phyloP scores from a whole-genome alignment of 495 filamentous ascomycete genomes.

The Darksidea phi region DNA sequence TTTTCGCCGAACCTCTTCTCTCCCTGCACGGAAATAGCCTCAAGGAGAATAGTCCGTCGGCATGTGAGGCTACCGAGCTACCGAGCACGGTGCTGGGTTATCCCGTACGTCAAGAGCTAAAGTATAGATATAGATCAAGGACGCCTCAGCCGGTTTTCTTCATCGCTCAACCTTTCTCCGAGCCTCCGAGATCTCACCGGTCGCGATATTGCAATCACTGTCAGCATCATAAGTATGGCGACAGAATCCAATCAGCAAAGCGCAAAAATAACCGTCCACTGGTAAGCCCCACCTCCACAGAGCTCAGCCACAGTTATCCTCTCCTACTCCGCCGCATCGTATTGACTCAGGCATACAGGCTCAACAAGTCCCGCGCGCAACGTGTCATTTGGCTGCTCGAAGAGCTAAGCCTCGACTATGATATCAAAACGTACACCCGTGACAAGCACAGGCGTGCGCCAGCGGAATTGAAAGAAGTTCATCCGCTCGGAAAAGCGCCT shows the following conservation, averaged over 20 bases:
- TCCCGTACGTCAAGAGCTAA: no score
- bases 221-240: slow-evolving; percentile 15
- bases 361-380: slow-evolving; percentile 75
- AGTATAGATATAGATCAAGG: no score
- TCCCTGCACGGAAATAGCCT: no score
- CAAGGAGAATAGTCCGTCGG: no score
- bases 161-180: no score
- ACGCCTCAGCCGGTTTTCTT: no score
- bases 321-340: slow-evolving; percentile 6
- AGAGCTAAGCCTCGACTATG: slow-evolving; percentile 75
- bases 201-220: not conserved
- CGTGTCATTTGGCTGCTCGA: slow-evolving; percentile 88
- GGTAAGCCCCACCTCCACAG: slow-evolving; percentile 48
- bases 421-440: slow-evolving; percentile 73
- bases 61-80: no score
- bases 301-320: not conserved
- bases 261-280: slow-evolving; percentile 73
- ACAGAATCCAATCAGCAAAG: slow-evolving; percentile 35
- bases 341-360: slow-evolving; percentile 51
- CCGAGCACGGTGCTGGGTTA: no score
- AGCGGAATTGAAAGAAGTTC: slow-evolving; percentile 67
- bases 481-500: slow-evolving; percentile 84
- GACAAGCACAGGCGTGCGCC: slow-evolving; percentile 62
- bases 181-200: no score
- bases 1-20: no score